A percentile compares a stretch with the other conserved stretches of the same genome.
Evolutionary conservation across 2,329 filamentous ascomycete genomes (phyloP).

Genomic region (Sporothrix curviconia): DNA sequence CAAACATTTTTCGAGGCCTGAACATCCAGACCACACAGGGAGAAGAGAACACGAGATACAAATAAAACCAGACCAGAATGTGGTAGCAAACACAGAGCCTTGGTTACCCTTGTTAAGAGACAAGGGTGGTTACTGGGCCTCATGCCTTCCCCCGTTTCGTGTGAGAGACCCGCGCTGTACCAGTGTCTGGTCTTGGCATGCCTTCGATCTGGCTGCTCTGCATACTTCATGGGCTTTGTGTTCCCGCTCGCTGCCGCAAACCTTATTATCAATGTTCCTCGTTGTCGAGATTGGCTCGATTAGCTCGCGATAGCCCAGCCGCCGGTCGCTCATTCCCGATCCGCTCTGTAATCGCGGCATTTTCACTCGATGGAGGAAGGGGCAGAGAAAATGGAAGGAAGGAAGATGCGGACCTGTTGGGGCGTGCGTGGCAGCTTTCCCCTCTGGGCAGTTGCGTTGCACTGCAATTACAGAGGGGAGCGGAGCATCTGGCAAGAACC

Average conservation of each 20-base stretch:
- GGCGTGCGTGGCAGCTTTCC: not conserved
- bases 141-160: too few species aligned
- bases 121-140: too few species aligned
- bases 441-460: not conserved
- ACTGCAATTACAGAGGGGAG: not conserved
- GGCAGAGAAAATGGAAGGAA: not conserved
- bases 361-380: not conserved
- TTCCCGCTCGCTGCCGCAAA: not conserved
- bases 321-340: not conserved
- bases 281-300: not conserved
- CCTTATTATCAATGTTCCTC: not conserved
- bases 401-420: not conserved
- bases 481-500: too few species aligned
- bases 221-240: not conserved
- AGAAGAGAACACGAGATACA: too few species aligned
- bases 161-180: too few species aligned
- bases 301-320: not conserved
- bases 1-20: too few species aligned
- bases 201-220: not conserved
- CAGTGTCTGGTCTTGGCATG: too few species aligned
- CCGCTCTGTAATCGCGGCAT: not conserved
- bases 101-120: too few species aligned
- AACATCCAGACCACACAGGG: too few species aligned
- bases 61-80: too few species aligned
- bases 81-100: too few species aligned